Evolutionary conservation across 257 asterid species (phyloP).

Genomic region (Cinchona pubescens): DNA sequence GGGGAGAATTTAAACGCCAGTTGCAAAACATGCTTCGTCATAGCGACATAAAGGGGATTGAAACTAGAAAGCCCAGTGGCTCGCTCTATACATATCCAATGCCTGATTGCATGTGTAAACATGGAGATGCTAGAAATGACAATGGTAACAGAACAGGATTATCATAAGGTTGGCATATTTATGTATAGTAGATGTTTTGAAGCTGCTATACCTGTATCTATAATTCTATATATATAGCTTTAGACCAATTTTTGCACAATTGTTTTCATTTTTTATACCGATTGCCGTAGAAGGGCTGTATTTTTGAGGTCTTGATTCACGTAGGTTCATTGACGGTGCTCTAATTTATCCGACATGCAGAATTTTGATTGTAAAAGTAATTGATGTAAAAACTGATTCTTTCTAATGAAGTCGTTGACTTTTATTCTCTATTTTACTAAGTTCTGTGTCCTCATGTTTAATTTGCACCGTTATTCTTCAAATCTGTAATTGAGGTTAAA

Average conservation of each 20-base stretch:
- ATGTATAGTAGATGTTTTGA: neutral
- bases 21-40: slow-evolving; percentile 89
- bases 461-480: neutral
- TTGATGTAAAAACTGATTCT: slow-evolving; percentile 4
- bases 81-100: slow-evolving; percentile 85
- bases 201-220: slow-evolving; percentile 11
- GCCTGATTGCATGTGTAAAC: slow-evolving; percentile 97
- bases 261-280: slow-evolving; percentile 9
- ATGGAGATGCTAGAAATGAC: slow-evolving; percentile 34
- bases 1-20: slow-evolving; percentile 65
- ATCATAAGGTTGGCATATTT: slow-evolving; percentile 3
- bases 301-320: neutral
- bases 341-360: neutral
- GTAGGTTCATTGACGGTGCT: neutral
- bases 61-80: slow-evolving; percentile 64
- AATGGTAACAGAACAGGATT: slow-evolving; percentile 45
- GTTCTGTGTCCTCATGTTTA: neutral
- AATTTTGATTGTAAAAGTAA: slow-evolving; percentile 1
- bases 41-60: slow-evolving; percentile 72
- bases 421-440: neutral
- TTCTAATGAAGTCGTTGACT: neutral
- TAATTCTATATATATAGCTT: slow-evolving; percentile 16
- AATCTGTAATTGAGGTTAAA: neutral
- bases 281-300: neutral
- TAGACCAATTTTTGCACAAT: neutral